Conservation (phyloP, 306 rosid species). For the Prosopis cineraria region DNA sequence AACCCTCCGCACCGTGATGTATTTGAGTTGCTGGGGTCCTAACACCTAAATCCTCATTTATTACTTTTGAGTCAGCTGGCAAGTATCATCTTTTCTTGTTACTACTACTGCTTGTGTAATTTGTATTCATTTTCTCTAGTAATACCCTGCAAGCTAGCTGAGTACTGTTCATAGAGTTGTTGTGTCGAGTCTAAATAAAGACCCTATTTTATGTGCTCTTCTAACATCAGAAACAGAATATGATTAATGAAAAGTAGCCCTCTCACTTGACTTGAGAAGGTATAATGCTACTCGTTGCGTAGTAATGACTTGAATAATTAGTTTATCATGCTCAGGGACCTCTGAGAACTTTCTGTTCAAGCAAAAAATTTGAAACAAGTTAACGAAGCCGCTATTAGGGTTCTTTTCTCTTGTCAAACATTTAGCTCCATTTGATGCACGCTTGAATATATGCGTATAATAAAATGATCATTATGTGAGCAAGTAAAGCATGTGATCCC, state of each 20-base stretch:
- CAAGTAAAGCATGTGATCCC: background rate
- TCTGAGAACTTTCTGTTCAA: background rate
- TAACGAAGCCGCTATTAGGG: background rate
- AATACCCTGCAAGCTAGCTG: background rate
- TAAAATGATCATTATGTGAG: background rate
- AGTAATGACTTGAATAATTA: background rate
- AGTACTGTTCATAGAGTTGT: background rate
- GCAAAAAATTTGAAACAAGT: background rate
- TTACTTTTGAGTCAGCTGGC: background rate
- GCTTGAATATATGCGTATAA: background rate
- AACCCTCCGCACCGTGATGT: conserved; percentile 56
- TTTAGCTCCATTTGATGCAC: background rate
- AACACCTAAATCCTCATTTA: background rate
- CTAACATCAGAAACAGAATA: background rate
- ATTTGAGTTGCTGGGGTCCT: conserved; percentile 54
- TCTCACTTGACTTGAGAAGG: background rate
- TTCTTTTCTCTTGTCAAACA: background rate
- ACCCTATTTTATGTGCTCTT: background rate
- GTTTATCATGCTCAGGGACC: background rate
- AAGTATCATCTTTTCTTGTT: background rate
- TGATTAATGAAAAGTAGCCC: background rate
- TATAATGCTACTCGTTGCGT: background rate
- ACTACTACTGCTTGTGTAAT: background rate
- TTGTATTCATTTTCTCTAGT: background rate
- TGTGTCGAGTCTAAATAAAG: background rate